Conservation (phyloP, 495 filamentous ascomycete species). For the Neurospora sp. region DNA sequence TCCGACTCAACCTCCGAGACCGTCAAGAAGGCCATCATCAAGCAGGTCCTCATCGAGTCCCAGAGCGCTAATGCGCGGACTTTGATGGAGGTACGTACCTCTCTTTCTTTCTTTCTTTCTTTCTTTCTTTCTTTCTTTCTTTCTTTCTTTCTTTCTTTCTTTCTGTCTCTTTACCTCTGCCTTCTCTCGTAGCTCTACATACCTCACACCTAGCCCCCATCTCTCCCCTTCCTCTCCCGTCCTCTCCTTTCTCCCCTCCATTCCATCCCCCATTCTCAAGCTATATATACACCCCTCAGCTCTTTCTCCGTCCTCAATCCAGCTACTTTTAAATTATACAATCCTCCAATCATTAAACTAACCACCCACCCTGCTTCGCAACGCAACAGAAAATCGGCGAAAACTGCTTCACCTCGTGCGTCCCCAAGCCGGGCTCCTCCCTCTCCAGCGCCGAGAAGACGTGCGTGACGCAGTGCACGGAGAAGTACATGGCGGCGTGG, state of each 20-base stretch:
- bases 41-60: constrained; percentile 63
- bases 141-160: neutral
- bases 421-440: constrained; percentile 71
- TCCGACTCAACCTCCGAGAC: constrained; percentile 17
- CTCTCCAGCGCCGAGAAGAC: constrained; percentile 61
- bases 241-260: no score
- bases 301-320: no score
- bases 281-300: no score
- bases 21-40: constrained; percentile 58
- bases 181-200: neutral
- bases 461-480: constrained; percentile 84
- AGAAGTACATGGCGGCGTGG: constrained; percentile 95
- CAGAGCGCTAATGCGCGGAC: constrained; percentile 64
- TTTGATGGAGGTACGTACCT: constrained; percentile 56
- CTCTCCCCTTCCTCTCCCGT: no score
- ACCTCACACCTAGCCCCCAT: no score
- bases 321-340: no score
- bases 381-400: constrained; percentile 70
- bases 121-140: neutral
- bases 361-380: no score
- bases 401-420: constrained; percentile 90
- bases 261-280: neutral
- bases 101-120: neutral
- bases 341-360: no score
- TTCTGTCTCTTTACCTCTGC: neutral